Conservation (phyloP, 805 yeast species). For the Kodamaea kakaduensis region DNA sequence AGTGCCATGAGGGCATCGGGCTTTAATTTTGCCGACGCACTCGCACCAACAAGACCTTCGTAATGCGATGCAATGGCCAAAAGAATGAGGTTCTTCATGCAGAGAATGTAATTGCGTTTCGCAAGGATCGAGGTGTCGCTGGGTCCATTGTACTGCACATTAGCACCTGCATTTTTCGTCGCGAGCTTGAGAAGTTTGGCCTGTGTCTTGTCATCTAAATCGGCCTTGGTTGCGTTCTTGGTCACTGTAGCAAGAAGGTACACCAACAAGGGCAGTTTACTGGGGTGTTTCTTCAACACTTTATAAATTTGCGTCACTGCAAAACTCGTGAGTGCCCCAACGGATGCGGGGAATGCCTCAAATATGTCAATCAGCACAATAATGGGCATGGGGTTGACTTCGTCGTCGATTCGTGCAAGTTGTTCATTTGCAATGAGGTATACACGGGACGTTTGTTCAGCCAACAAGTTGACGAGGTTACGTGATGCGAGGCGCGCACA, state of each 20-base stretch:
- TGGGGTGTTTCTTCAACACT: slow-evolving; percentile 33
- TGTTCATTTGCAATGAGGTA: slow-evolving; percentile 37
- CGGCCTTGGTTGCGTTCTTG: slow-evolving; percentile 33
- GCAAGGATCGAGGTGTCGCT: slow-evolving; percentile 19
- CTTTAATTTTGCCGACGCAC: slow-evolving; percentile 37
- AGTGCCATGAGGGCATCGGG: slow-evolving; percentile 40
- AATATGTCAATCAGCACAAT: slow-evolving; percentile 35
- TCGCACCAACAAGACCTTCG: slow-evolving; percentile 32
- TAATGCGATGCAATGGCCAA: slow-evolving; percentile 34
- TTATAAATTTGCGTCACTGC: slow-evolving; percentile 36
- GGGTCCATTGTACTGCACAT: slow-evolving; percentile 10
- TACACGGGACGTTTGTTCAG: slow-evolving; percentile 29
- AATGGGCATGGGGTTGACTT: slow-evolving; percentile 13
- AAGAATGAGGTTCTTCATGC: slow-evolving; percentile 29
- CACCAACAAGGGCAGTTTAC: slow-evolving; percentile 22
- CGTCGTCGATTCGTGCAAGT: slow-evolving; percentile 23
- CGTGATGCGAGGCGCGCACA: slow-evolving; percentile 16
- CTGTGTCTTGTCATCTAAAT: slow-evolving; percentile 38
- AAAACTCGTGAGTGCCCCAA: slow-evolving; percentile 33
- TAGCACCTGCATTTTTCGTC: slow-evolving; percentile 19
- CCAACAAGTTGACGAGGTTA: slow-evolving; percentile 24
- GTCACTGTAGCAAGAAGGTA: slow-evolving; percentile 30
- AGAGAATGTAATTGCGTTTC: slow-evolving; percentile 31
- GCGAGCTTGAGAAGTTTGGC: slow-evolving; percentile 32
- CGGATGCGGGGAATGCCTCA: slow-evolving; percentile 33